Conservation (phyloP, 1,284 basidiomycete genomes). For the Leccinum pallidistipes region DNA sequence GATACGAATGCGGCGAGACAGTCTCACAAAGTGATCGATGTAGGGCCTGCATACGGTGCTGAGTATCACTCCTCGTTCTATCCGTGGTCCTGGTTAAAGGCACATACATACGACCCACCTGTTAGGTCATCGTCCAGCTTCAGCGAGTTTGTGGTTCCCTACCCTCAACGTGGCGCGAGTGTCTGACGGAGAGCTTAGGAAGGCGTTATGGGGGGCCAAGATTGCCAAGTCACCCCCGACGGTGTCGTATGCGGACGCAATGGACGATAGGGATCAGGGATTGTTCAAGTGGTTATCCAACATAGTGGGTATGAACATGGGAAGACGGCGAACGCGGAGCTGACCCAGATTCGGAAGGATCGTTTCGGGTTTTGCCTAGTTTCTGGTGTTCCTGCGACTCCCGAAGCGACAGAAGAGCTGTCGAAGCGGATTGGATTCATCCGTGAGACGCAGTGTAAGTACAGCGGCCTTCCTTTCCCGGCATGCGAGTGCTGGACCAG, state of each 20-base stretch:
- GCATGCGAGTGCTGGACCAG: constrained; percentile 1
- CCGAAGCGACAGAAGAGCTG: constrained; percentile 84
- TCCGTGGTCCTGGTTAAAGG: constrained; percentile 83
- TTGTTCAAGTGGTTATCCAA: constrained; percentile 82
- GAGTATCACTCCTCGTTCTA: constrained; percentile 72
- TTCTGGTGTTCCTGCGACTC: constrained; percentile 75
- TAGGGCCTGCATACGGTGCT: constrained; percentile 58
- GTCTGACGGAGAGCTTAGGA: constrained; percentile 42
- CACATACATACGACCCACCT: constrained; percentile 72
- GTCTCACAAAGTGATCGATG: constrained; percentile 9
- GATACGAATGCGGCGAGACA: neutral
- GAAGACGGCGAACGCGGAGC: neutral
- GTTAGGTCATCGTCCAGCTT: constrained; percentile 16
- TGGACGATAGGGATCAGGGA: constrained; percentile 64
- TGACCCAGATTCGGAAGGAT: constrained; percentile 48
- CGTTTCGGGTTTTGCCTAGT: constrained; percentile 91
- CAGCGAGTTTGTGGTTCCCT: constrained; percentile 42
- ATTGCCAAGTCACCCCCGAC: constrained; percentile 79
- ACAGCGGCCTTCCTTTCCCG: neutral
- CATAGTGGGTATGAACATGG: constrained; percentile 55
- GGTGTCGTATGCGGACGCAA: constrained; percentile 74
- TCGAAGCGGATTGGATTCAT: constrained; percentile 83
- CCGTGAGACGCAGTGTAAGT: constrained; percentile 87
- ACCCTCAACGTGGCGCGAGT: neutral
- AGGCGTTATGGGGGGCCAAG: constrained; percentile 78